Evolutionary conservation across 441 rosid genomes (phyloP), one percentile per base, ranked within the genome.

Genomic region (Erodium chrysanthum): DNA sequence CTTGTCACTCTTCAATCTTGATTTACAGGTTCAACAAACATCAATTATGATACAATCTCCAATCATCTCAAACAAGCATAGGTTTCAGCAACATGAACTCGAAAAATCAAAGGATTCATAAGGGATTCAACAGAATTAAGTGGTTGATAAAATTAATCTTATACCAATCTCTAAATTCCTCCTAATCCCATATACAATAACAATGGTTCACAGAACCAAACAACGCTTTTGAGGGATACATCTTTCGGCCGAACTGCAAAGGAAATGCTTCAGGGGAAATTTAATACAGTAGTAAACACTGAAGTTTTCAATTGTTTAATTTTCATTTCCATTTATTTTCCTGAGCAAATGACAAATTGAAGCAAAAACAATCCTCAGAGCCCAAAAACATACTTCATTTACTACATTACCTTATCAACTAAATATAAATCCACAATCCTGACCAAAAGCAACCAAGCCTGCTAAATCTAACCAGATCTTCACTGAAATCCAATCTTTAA

Each of bases 381-480:
- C 20, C 46, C 59, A 29, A 50, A 56, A 42, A 68, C 42, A 40
- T 37, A 56, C 60, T 52, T 23, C 65, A 11, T 71, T 62, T 40
- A 63, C 65, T 12, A 64, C 42, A 66, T 42, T 72, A 68, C 56
- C 66, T 70, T 10, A 62, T 29, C n/a, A 75, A 69, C 54, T 21
- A 68, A 63, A 52, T 54, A 74, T 37, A 68, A 2, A 22, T 40
- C 4, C 25, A 42, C 1, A 42, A 42, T 12, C 5, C 65, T 31
- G 5, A 14, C 52, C 31, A 15, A 37, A 78, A 56, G n/a, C 58
- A 67, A 20, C 50, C 44, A 74, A 74, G 68, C 23, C 61, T 21
- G 25, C 23, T 44, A 67, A 78, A 79, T 70, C 78, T 66, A 11
- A 75, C 70, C 73, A 77, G 81, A 83, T 85, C 85, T 71, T 75